Evolutionary conservation across 495 filamentous ascomycete species (phyloP).

Genomic region (Gamarada debralockiae): DNA sequence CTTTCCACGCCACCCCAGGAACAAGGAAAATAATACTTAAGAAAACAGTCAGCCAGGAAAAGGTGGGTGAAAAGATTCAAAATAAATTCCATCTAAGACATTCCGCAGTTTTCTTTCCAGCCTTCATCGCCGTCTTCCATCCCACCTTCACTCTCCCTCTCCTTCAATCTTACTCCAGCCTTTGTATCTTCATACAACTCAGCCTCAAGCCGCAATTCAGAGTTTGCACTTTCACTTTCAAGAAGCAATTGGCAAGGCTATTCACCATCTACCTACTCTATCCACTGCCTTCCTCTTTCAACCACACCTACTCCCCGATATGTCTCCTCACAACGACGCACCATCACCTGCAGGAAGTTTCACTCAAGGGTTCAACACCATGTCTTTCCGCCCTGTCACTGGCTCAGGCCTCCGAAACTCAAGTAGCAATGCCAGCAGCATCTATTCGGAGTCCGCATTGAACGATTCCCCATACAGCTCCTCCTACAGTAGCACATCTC

Average conservation of each 20-base stretch:
- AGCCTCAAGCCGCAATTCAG: conserved; percentile 3
- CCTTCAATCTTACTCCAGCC: conserved; percentile 13
- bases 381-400: conserved; percentile 31
- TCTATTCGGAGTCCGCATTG: conserved; percentile 34
- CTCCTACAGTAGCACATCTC: conserved; percentile 32
- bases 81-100: conserved; percentile 14
- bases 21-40: conserved; percentile 19
- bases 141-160: conserved; percentile 12
- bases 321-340: conserved; percentile 50
- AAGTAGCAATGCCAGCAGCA: conserved; percentile 30
- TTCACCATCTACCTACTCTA: not conserved
- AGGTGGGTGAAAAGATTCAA: not conserved
- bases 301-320: conserved; percentile 12
- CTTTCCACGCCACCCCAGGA: conserved; percentile 19
- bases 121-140: conserved; percentile 8
- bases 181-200: conserved; percentile 12
- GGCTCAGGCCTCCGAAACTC: conserved; percentile 25
- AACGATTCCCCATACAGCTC: conserved; percentile 40
- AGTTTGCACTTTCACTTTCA: not conserved
- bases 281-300: not conserved
- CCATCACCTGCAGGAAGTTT: conserved; percentile 43
- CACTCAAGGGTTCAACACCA: conserved; percentile 40
- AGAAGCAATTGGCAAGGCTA: too few relatives aligned
- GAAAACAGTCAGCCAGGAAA: not conserved
- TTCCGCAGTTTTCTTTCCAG: not conserved